Conservation (phyloP, 2,329 filamentous ascomycete genomes). For the Penicillium corylophilum region DNA sequence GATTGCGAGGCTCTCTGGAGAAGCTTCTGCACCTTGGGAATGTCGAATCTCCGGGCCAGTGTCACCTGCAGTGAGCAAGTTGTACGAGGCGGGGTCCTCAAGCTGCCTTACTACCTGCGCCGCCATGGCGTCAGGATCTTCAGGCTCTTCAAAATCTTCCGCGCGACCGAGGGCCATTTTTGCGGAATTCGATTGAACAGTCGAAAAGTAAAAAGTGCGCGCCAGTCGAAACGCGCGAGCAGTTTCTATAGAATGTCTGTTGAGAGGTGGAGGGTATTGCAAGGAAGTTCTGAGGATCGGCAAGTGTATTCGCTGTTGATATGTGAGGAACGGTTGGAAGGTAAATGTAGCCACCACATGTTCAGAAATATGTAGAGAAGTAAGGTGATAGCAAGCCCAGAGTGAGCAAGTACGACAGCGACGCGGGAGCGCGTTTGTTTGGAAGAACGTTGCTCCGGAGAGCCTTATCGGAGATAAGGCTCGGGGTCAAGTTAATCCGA, state of each 20-base stretch:
- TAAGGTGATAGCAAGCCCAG: too few relatives aligned
- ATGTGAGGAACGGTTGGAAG: too few relatives aligned
- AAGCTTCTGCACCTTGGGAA: background rate
- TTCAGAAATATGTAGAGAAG: too few relatives aligned
- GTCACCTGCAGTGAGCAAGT: background rate
- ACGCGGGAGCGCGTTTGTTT: background rate
- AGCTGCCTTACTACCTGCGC: conserved; percentile 9
- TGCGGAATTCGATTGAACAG: background rate
- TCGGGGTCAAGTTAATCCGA: background rate
- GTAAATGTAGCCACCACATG: too few relatives aligned
- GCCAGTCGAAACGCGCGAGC: background rate
- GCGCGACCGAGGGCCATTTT: conserved; percentile 2
- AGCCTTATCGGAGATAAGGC: background rate
- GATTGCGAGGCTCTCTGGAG: background rate
- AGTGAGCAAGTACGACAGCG: too few relatives aligned
- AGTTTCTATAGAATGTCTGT: background rate
- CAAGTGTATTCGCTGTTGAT: background rate
- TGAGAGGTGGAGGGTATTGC: background rate
- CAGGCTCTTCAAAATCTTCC: background rate
- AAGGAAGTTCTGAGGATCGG: background rate
- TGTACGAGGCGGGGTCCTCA: background rate
- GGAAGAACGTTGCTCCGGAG: background rate
- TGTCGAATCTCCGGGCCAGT: background rate
- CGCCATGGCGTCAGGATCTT: conserved; percentile 10
- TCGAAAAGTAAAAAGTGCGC: background rate